A percentile compares a stretch with the other conserved stretches of the same genome.
phyloP scores from a whole-genome alignment of 495 filamentous ascomycete species.

The Xylaria sp. region DNA sequence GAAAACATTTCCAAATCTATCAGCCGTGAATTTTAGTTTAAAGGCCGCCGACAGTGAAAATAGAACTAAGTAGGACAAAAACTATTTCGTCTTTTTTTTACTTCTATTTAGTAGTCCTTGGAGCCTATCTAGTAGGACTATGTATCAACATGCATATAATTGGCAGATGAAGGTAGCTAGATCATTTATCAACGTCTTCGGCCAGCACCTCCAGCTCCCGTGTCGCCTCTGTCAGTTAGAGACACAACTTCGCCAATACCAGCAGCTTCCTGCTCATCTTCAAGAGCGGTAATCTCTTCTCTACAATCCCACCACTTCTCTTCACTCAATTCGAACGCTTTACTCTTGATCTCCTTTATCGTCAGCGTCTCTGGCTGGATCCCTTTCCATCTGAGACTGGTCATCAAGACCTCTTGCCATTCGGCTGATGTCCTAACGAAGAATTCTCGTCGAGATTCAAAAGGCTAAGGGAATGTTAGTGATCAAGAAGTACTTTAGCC shows the following conservation, averaged over 20 bases:
- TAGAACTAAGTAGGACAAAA: no score
- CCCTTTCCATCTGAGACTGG: constrained; percentile 66
- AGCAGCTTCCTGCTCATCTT: constrained; percentile 95
- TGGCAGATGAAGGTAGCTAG: background rate
- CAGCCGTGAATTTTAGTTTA: background rate
- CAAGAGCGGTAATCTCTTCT: constrained; percentile 89
- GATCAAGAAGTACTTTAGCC: background rate
- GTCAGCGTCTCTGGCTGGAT: constrained; percentile 66
- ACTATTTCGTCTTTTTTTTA: background rate
- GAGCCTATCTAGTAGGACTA: background rate
- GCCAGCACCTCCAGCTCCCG: constrained; percentile 60
- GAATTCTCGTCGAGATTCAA: constrained; percentile 91
- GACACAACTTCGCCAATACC: constrained; percentile 96
- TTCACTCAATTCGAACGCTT: constrained; percentile 87
- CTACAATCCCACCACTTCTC: constrained; percentile 99
- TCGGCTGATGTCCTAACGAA: constrained; percentile 84
- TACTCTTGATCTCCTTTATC: constrained; percentile 89
- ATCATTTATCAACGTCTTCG: constrained; percentile 58
- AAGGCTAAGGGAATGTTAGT: constrained; percentile 71
- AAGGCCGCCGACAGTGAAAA: no score
- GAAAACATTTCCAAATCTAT: background rate
- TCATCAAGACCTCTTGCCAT: constrained; percentile 87
- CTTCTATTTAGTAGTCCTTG: background rate
- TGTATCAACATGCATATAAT: background rate
- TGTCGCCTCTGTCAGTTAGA: constrained; percentile 71